Conservation (phyloP, 768 basidiomycete genomes). For the Gloeophyllum trabeum region DNA sequence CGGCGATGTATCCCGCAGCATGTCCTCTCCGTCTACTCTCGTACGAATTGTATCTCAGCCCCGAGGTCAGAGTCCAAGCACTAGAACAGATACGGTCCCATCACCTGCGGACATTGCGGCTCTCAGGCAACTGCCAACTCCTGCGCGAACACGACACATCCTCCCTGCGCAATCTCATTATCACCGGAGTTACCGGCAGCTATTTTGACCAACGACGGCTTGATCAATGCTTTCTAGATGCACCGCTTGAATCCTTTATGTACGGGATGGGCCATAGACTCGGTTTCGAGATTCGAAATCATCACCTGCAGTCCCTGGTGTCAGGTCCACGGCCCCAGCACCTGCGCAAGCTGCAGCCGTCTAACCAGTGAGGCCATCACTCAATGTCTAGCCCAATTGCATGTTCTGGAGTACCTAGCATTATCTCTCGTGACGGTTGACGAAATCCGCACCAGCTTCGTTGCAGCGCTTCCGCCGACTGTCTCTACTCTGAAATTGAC, state of each 20-base stretch:
- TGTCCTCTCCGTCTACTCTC: conserved; percentile 10
- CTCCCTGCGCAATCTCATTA: conserved; percentile 17
- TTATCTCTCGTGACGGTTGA: conserved; percentile 23
- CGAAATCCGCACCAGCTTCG: conserved; percentile 21
- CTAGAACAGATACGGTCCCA: conserved; percentile 18
- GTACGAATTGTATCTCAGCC: conserved; percentile 22
- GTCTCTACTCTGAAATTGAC: conserved; percentile 23
- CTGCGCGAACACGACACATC: conserved; percentile 7
- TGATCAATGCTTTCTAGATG: conserved; percentile 14
- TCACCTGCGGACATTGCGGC: conserved; percentile 17
- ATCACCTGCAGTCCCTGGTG: conserved; percentile 20
- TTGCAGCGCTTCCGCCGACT: conserved; percentile 17
- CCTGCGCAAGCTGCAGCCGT: conserved; percentile 20
- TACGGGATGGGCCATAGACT: conserved; percentile 22
- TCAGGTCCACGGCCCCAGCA: conserved; percentile 6
- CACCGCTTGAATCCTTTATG: conserved; percentile 22
- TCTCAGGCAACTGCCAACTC: conserved; percentile 23
- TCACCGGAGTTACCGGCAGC: conserved; percentile 22
- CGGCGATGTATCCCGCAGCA: conserved; percentile 23
- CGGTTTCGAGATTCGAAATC: conserved; percentile 25
- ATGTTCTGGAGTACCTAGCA: conserved; percentile 22
- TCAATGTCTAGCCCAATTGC: conserved; percentile 16
- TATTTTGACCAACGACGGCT: conserved; percentile 21
- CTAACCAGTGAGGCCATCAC: conserved; percentile 19
- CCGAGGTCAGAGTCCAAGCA: conserved; percentile 16